Percentiles rank a stretch among this genome's conserved stretches.
Conservation (phyloP, 371 early-diverging fungal species). For the Basidiobolus meristosporus region DNA sequence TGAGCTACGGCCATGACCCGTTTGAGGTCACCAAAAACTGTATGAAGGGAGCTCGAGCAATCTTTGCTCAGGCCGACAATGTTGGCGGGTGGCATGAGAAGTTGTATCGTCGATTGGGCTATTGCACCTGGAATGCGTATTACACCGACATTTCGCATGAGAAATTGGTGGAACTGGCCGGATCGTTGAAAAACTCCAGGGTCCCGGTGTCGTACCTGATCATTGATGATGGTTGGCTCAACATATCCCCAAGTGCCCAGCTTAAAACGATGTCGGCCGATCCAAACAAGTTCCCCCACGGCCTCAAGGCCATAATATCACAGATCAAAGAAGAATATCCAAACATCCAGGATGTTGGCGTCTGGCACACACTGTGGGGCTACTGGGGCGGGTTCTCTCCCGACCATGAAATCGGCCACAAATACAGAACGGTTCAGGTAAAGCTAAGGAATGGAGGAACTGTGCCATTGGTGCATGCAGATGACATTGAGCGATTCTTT, state of each 20-base stretch:
- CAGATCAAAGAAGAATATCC: constrained; percentile 6
- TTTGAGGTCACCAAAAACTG: not conserved
- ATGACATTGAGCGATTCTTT: constrained; percentile 10
- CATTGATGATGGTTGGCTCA: constrained; percentile 25
- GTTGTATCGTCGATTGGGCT: constrained; percentile 6
- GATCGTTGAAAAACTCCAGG: constrained; percentile 4
- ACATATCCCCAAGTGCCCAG: not conserved
- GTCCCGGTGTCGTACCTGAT: constrained; percentile 14
- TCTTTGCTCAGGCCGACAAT: not conserved
- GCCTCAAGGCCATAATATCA: constrained; percentile 3
- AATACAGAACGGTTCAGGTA: constrained; percentile 1
- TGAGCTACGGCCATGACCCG: constrained; percentile 2
- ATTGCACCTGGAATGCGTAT: constrained; percentile 24
- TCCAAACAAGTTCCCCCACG: constrained; percentile 7
- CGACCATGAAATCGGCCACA: not conserved
- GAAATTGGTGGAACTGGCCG: constrained; percentile 5
- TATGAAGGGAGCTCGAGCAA: not conserved
- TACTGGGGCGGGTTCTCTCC: constrained; percentile 17
- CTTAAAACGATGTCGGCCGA: constrained; percentile 9
- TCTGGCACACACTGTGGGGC: constrained; percentile 20
- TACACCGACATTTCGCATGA: constrained; percentile 5
- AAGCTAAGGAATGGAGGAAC: not conserved
- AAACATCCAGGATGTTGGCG: constrained; percentile 12
- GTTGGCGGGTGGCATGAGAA: constrained; percentile 2
- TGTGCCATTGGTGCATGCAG: not conserved